Conservation (phyloP, 2,329 filamentous ascomycete genomes). For the Scedosporium aurantiacum region DNA sequence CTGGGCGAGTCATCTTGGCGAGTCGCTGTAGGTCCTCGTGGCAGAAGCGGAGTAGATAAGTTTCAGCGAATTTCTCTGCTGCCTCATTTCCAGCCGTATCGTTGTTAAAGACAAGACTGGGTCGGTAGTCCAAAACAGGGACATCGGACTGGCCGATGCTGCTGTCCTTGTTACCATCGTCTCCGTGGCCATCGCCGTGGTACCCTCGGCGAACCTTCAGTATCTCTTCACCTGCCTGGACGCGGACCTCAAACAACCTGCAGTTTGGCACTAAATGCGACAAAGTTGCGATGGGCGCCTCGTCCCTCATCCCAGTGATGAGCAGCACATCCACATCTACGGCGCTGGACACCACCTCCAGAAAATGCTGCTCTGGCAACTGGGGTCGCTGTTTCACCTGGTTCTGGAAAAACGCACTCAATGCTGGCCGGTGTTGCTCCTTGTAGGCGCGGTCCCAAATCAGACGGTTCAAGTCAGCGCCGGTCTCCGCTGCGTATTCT, state of each 20-base stretch:
- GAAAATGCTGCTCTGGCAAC: constrained; percentile 40
- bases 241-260: constrained; percentile 41
- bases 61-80: constrained; percentile 28
- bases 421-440: constrained; percentile 41
- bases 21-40: constrained; percentile 34
- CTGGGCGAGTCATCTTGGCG: constrained; percentile 33
- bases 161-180: constrained; percentile 8
- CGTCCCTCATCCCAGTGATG: constrained; percentile 53
- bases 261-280: constrained; percentile 42
- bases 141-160: constrained; percentile 12
- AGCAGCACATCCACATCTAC: constrained; percentile 41
- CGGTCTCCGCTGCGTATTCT: constrained; percentile 39
- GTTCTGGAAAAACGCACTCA: constrained; percentile 39
- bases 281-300: constrained; percentile 41
- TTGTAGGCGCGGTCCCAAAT: constrained; percentile 47
- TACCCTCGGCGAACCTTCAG: constrained; percentile 23
- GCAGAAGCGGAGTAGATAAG: constrained; percentile 32
- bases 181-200: constrained; percentile 10
- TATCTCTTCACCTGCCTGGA: constrained; percentile 28
- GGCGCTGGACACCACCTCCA: constrained; percentile 29
- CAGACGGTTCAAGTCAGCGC: constrained; percentile 35
- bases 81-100: constrained; percentile 27
- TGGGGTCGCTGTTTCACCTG: constrained; percentile 30
- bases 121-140: constrained; percentile 19
- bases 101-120: constrained; percentile 41